These are phyloP conservation scores for Claviceps sorghi DNA, from an alignment of 2,329 filamentous ascomycete genomes.

Conservation along the genomic window DNA sequence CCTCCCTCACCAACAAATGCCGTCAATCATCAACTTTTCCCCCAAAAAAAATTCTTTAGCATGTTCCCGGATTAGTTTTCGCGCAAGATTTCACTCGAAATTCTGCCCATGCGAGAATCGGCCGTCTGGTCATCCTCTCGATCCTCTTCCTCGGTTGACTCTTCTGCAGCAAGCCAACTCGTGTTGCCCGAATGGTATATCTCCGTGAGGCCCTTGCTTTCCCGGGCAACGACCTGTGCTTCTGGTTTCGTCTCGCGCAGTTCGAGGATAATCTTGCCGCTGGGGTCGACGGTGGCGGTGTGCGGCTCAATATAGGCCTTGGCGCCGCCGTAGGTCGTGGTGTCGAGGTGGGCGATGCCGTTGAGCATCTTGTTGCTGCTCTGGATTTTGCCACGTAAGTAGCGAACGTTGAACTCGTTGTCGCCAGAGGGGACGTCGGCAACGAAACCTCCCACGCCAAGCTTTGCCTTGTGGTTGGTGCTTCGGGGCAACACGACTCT, in stretches of 20 bases:
- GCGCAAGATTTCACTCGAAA: conserved; percentile 12
- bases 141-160: conserved; percentile 3
- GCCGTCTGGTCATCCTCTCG: conserved; percentile 3
- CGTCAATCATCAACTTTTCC: not conserved
- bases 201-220: conserved; percentile 23
- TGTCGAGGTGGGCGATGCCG: conserved; percentile 30
- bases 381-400: conserved; percentile 7
- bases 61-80: not conserved
- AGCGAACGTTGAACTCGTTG: conserved; percentile 25
- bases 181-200: conserved; percentile 16
- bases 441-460: conserved; percentile 43
- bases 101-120: conserved; percentile 11
- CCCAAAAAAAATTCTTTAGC: not conserved
- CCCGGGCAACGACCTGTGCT: conserved; percentile 30
- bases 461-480: conserved; percentile 21
- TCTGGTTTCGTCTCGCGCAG: conserved; percentile 25
- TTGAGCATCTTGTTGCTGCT: conserved; percentile 17
- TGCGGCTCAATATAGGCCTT: conserved; percentile 37
- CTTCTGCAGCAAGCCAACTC: conserved; percentile 8
- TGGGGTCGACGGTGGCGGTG: conserved; percentile 31
- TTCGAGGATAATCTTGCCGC: conserved; percentile 32
- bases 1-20: not conserved
- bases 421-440: conserved; percentile 27
- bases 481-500: conserved; percentile 34
- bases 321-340: conserved; percentile 33